Base-by-base conservation (phyloP, 305 asterid genomes). In the Ajuga reptans region DNA sequence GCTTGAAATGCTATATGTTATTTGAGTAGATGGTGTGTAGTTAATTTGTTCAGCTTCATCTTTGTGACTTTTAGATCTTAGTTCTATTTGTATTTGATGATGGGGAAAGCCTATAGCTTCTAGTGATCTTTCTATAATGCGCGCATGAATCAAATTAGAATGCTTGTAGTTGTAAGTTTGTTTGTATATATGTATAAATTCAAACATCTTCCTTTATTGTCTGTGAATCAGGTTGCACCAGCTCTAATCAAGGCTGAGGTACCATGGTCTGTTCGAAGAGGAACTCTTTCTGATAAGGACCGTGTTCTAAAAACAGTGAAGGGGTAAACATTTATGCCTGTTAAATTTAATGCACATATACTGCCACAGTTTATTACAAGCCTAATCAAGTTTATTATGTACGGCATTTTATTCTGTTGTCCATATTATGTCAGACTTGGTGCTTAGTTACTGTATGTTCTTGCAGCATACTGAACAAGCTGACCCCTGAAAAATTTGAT, bases 401-500 rank as follows among this genome's bases (percentile, higher is more conserved):
- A 10, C 34, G 33, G 52, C 27, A 6, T 52, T 29, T 12, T 33
- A 16, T 33, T 18, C 36, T 21, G 31, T 72, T 60, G 59, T 33
- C 50, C 24, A 8, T 47, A 18, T 17, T 15, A 42, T 64, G 74
- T 79, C 82, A 75, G 75, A 67, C 15, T 60, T 75, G 55, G 45
- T 72, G 56, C 72, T 65, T 10, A 72, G 50, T 8, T 55, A 5
- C 15, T 24, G 3, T 66, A 2, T 65, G 8, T 45, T 77, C 60
- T 57, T 78, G 84, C 96, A 90, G 98, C 41, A 90, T 92, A 79
- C 78, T 92, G 79, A 92, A 92, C 83, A 92, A 92, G 86, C 80
- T 87, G 81, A 88, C 97, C 31, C 97, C 97, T 0, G 97, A 92
- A 73, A 92, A 92, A 78, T 92, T 90, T 72, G 97, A 90, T 81